Evolutionary conservation across 805 yeast genomes (phyloP).

Genomic region (Suhomyces kilbournensis): DNA sequence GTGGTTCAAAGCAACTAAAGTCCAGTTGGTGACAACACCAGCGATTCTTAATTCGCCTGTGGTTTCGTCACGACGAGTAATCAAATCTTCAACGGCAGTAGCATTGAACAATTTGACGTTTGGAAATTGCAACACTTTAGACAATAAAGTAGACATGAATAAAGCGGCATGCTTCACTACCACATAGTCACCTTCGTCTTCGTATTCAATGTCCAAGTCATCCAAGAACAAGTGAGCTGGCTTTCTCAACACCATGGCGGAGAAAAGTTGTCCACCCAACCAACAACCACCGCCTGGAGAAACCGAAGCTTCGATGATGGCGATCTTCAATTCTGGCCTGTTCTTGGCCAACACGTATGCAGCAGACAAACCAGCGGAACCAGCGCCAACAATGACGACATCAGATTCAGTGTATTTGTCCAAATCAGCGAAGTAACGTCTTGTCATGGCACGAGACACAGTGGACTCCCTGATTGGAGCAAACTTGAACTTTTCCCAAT

Average conservation of each 20-base stretch:
- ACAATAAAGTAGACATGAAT: conserved; percentile 67
- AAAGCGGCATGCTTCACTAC: conserved; percentile 80
- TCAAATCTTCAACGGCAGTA: conserved; percentile 76
- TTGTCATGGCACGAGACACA: conserved; percentile 78
- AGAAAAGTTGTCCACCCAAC: conserved; percentile 73
- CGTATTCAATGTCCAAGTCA: conserved; percentile 62
- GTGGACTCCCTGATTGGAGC: conserved; percentile 75
- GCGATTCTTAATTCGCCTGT: conserved; percentile 63
- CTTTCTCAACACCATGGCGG: conserved; percentile 77
- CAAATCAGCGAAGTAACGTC: conserved; percentile 66
- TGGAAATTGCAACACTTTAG: conserved; percentile 68
- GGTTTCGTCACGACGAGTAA: conserved; percentile 59
- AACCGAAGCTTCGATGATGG: conserved; percentile 71
- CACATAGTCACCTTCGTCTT: conserved; percentile 77
- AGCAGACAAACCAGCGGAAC: conserved; percentile 72
- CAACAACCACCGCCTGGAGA: conserved; percentile 80
- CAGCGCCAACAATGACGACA: conserved; percentile 74
- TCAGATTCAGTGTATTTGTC: conserved; percentile 75
- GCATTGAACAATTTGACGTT: conserved; percentile 77
- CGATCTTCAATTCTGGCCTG: conserved; percentile 73
- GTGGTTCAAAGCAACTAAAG: conserved; percentile 71
- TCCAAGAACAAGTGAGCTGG: conserved; percentile 71
- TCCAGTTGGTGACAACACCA: conserved; percentile 84
- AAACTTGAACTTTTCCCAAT: conserved; percentile 68
- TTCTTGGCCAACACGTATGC: conserved; percentile 71